Base-by-base conservation (phyloP, 1,284 basidiomycete species). In the Tilletiopsis washingtonensis region DNA sequence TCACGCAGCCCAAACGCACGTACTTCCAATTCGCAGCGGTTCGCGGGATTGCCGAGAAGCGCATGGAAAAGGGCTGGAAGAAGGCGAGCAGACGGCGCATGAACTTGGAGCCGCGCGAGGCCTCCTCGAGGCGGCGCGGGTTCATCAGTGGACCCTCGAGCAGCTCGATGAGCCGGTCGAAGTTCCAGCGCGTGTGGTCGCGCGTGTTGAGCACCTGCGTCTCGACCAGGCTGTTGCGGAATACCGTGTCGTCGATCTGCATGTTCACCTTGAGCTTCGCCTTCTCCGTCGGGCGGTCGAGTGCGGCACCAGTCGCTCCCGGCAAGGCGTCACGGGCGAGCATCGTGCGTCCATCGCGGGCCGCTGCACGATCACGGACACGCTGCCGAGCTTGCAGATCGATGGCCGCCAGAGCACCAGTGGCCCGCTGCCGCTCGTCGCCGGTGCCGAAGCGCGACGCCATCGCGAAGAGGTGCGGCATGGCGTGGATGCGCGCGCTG, bases 61-160 rank as follows among this genome's bases (percentile, higher is more conserved):
- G 82, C 67, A 84, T 82, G 45, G 76, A 84, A 71, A 87, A 86
- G 1, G 94, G 94, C 71, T 94, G 87, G 68, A 85, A 96, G 77
- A 98, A 98, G 1, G 83, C 81, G 78, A 96, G 83, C 15, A 99
- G 76, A 26, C 88, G 81, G 32, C 85, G 81, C 53, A 94, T 83
- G 60, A 94, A 91, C 66, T 89, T 84, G 15, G 87, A 85, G 11
- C 85, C 88, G 68, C 85, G 86, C 70, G 93, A 87, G 1, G 88
- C 89, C 74, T 99, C 94, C 65, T 99, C 94, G 68, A 98, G 80
- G n/a, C 94, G 79, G 66, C 88, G 88, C 0, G 89, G 83, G 65
- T 91, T 93, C 42, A 91, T 78, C 43, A 98, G 76, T 0, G 91
- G 89, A 0, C 94, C 93, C 62, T 97, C 90, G 19, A 97, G 81